Evolutionary conservation across 2,329 filamentous ascomycete species (phyloP).

Genomic region (Fusarium goolgardi): DNA sequence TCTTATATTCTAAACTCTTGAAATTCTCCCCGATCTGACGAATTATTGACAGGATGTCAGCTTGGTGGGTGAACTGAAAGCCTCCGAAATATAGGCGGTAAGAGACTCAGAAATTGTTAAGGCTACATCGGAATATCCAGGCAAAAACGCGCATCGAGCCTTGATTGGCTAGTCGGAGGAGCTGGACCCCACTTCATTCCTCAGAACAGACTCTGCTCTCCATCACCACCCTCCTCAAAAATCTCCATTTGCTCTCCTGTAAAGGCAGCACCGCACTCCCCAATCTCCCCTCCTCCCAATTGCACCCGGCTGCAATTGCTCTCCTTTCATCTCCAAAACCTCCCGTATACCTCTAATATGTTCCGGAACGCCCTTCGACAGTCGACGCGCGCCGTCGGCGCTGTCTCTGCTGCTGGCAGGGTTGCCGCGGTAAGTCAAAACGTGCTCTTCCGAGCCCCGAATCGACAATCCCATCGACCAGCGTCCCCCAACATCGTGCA

Average conservation of each 20-base stretch:
- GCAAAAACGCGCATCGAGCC: conserved; percentile 53
- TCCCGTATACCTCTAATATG: conserved; percentile 74
- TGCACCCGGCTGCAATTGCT: conserved; percentile 73
- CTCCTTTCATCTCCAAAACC: conserved; percentile 63
- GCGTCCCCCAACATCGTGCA: conserved; percentile 52
- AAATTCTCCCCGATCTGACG: neutral
- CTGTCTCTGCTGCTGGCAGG: conserved; percentile 91
- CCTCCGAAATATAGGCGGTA: conserved; percentile 44
- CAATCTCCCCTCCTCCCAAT: conserved; percentile 72
- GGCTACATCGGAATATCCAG: conserved; percentile 54
- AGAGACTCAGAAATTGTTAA: conserved; percentile 52
- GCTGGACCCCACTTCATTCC: conserved; percentile 55
- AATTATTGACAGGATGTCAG: conserved; percentile 27
- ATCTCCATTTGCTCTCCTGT: conserved; percentile 59
- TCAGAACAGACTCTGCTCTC: conserved; percentile 57
- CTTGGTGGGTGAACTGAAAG: conserved; percentile 41
- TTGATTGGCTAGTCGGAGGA: conserved; percentile 52
- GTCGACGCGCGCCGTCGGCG: conserved; percentile 93
- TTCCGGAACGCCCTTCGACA: conserved; percentile 98
- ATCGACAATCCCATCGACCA: conserved; percentile 60
- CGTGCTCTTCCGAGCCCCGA: conserved; percentile 54
- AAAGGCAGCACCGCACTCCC: conserved; percentile 62
- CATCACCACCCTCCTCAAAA: conserved; percentile 57
- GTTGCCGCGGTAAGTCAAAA: conserved; percentile 87
- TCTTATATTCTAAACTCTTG: neutral